phyloP scores from a whole-genome alignment of 1,139 yeast species.

The Scheffersomyces illinoinensis region DNA sequence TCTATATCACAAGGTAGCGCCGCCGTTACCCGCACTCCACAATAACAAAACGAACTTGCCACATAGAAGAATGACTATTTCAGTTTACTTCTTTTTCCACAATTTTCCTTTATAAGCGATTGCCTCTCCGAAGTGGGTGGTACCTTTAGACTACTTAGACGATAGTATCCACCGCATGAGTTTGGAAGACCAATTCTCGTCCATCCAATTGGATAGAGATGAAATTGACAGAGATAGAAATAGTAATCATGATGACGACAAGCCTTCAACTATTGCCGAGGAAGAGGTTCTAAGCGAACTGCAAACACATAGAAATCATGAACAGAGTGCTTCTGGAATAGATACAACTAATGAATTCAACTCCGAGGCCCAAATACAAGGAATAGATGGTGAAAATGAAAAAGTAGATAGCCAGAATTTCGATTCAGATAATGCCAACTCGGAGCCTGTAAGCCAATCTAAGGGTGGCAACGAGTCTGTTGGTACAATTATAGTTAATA shows the following conservation, averaged over 20 bases:
- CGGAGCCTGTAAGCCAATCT: background rate
- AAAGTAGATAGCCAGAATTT: background rate
- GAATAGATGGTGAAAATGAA: background rate
- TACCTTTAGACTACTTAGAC: background rate
- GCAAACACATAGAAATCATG: background rate
- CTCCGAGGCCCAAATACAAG: background rate
- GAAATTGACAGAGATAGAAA: conserved; percentile 21
- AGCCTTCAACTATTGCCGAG: background rate
- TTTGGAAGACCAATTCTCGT: conserved; percentile 54
- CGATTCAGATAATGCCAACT: background rate
- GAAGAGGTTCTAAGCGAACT: background rate
- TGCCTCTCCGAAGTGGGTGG: background rate
- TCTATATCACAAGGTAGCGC: background rate
- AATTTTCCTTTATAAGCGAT: background rate
- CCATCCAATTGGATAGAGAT: conserved; percentile 59
- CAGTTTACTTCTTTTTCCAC: background rate
- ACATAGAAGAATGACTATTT: background rate
- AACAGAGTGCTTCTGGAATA: background rate
- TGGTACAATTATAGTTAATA: background rate
- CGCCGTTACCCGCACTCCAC: background rate
- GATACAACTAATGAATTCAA: background rate
- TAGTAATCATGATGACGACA: background rate
- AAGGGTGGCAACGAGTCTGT: background rate
- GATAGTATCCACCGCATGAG: conserved; percentile 15
- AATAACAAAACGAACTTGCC: background rate